Percentiles rank a stretch among this genome's conserved stretches.
Conservation (phyloP, 768 basidiomycete genomes). For the Lyophyllum shimeji region DNA sequence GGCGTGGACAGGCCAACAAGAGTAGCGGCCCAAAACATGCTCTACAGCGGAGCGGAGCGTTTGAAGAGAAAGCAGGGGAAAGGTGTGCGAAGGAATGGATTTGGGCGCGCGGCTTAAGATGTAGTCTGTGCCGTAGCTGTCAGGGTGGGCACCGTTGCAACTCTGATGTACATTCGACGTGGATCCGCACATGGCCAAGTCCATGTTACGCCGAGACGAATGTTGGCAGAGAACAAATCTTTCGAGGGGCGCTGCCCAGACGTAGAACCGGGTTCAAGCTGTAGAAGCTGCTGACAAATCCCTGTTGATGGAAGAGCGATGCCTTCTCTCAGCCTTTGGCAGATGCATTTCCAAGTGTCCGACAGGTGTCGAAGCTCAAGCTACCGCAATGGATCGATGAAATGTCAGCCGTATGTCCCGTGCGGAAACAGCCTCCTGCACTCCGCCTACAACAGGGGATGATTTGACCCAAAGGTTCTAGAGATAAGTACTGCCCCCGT, state of each 20-base stretch:
- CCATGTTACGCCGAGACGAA: background rate
- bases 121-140: background rate
- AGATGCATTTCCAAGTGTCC: background rate
- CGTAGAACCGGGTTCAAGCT: background rate
- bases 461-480: too few relatives aligned
- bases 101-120: background rate
- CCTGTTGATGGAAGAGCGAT: background rate
- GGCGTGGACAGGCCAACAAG: conserved; percentile 1
- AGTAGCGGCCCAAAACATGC: conserved; percentile 1
- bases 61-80: background rate
- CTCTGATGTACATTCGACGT: background rate
- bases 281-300: background rate
- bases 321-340: too few relatives aligned
- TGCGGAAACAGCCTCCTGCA: too few relatives aligned
- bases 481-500: too few relatives aligned
- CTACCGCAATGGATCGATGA: too few relatives aligned
- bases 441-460: too few relatives aligned
- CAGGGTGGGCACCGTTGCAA: background rate
- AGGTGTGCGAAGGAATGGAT: background rate
- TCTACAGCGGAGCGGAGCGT: background rate
- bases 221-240: background rate
- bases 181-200: background rate
- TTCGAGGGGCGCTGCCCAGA: background rate
- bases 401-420: too few relatives aligned
- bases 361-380: too few relatives aligned